phyloP scores from a whole-genome alignment of 352 stramenopile genomes.

The Peronospora destructor region DNA sequence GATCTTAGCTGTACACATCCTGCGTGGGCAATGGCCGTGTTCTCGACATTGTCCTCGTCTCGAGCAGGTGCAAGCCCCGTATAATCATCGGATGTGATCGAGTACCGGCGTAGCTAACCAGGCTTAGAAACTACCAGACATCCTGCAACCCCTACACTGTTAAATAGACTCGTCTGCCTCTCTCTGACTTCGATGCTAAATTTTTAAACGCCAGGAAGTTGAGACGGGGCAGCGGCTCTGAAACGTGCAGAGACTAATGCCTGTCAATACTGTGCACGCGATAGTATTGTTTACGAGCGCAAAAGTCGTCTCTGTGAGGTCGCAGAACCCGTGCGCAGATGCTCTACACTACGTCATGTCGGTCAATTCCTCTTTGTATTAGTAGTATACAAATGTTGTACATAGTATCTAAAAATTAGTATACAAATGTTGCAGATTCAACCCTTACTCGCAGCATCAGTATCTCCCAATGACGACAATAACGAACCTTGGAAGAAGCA shows the following conservation, averaged over 20 bases:
- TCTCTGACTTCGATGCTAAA: constrained; percentile 44
- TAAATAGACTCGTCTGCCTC: neutral
- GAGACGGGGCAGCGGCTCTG: constrained; percentile 15
- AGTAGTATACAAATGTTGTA: too few relatives aligned
- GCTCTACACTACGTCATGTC: constrained; percentile 22
- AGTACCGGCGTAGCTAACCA: too few relatives aligned
- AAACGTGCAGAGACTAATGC: constrained; percentile 34
- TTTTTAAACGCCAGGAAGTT: constrained; percentile 45
- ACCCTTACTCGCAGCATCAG: too few relatives aligned
- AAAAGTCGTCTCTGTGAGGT: constrained; percentile 15
- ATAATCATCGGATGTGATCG: too few relatives aligned
- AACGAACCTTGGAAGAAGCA: constrained; percentile 44
- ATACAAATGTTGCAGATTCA: neutral
- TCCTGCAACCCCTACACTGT: constrained; percentile 93
- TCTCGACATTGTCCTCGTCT: constrained; percentile 58
- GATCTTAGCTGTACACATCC: constrained; percentile 60
- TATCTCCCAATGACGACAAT: too few relatives aligned
- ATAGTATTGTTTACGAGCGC: constrained; percentile 46
- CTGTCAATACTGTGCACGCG: constrained; percentile 49
- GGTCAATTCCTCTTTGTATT: neutral
- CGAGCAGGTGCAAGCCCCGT: constrained; percentile 16
- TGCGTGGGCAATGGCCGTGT: constrained; percentile 58
- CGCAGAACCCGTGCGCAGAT: constrained; percentile 1
- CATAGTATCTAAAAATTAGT: too few relatives aligned
- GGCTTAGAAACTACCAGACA: constrained; percentile 35